Conservation (phyloP, 2,329 filamentous ascomycete species). For the Pestalotiopsis sp. region DNA sequence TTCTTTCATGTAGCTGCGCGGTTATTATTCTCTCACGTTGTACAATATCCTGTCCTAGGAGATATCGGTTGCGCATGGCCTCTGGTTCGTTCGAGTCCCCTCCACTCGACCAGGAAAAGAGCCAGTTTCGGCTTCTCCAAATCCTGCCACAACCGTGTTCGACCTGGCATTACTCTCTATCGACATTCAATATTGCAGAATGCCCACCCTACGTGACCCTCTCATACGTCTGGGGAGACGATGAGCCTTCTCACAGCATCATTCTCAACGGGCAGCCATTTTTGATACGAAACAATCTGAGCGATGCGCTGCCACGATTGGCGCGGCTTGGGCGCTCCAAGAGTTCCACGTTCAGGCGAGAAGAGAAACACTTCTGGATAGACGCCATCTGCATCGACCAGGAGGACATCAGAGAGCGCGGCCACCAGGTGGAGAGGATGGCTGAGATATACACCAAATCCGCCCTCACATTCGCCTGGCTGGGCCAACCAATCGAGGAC, state of each 20-base stretch:
- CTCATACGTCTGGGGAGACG: background rate
- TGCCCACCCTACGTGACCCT: background rate
- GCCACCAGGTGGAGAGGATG: background rate
- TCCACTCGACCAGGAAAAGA: background rate
- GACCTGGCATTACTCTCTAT: background rate
- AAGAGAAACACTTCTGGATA: background rate
- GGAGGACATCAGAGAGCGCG: background rate
- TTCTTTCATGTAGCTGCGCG: no score
- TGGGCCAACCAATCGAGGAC: background rate
- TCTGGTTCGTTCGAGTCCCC: background rate
- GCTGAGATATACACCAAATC: background rate
- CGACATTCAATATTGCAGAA: background rate
- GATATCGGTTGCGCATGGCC: no score
- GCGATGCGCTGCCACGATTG: background rate
- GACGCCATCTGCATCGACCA: background rate
- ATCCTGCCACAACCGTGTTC: background rate
- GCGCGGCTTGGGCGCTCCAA: background rate
- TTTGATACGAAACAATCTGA: background rate
- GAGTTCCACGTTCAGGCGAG: background rate
- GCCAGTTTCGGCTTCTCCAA: background rate
- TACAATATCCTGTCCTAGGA: no score
- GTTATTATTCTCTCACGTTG: no score
- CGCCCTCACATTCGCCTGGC: background rate
- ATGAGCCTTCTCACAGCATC: background rate
- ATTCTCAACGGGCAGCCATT: background rate